Percentiles rank a stretch among this genome's conserved stretches.
These are phyloP conservation scores for Cutaneotrichosporon sp. DNA, from an alignment of 1,284 basidiomycete species.

Conservation along the genomic window DNA sequence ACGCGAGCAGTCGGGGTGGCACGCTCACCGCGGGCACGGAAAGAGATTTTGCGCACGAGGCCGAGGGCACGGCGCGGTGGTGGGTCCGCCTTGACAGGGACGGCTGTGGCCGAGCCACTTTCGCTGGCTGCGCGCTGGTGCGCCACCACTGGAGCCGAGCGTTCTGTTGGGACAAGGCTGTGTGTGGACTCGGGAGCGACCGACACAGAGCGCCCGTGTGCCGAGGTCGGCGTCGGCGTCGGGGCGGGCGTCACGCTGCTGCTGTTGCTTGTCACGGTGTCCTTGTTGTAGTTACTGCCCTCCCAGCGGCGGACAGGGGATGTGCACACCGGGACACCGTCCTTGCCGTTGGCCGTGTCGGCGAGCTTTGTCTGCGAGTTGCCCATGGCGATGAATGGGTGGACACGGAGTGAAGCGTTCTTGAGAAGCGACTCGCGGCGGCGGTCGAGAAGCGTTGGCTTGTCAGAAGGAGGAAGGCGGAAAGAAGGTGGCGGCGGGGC, in stretches of 20 bases:
- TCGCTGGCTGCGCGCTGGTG: not conserved
- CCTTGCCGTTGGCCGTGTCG: not conserved
- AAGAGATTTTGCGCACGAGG: conserved; percentile 19
- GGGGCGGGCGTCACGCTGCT: not conserved
- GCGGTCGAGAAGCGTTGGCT: conserved; percentile 4
- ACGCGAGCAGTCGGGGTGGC: not conserved
- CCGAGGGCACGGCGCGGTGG: conserved; percentile 14
- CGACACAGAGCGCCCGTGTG: not conserved
- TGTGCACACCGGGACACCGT: not conserved
- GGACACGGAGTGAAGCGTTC: conserved; percentile 16
- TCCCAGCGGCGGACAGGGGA: conserved; percentile 2
- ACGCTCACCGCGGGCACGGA: conserved; percentile 12
- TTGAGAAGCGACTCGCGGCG: conserved; percentile 8
- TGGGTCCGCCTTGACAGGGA: not conserved
- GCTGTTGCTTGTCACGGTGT: not conserved
- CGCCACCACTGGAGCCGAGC: not conserved
- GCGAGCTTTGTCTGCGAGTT: conserved; percentile 5
- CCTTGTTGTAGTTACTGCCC: not conserved
- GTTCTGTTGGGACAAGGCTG: not conserved
- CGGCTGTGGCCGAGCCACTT: not conserved
- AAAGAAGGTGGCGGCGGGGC: not conserved
- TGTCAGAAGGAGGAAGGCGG: not conserved
- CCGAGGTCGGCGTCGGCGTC: not conserved
- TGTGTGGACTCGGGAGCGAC: not conserved
- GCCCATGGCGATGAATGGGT: conserved; percentile 22